Conservation (phyloP, 768 basidiomycete species). For the Termitomyces sp. region DNA sequence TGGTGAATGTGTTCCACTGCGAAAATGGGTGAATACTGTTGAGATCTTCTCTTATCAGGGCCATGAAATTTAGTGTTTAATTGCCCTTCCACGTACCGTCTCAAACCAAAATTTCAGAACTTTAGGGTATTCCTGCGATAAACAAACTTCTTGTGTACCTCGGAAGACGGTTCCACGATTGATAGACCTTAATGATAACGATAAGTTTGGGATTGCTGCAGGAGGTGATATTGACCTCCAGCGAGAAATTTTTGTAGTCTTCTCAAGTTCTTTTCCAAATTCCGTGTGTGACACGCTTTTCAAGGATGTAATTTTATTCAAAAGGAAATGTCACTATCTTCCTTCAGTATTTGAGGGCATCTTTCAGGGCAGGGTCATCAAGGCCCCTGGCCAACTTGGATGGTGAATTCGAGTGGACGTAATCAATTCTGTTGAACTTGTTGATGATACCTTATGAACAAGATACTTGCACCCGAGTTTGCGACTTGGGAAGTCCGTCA, state of each 20-base stretch:
- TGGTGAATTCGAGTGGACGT: too few relatives aligned
- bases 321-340: too few relatives aligned
- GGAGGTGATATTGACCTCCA: neutral
- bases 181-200: neutral
- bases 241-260: neutral
- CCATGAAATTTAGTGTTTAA: too few relatives aligned
- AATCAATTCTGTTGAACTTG: conserved; percentile 88
- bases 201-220: neutral
- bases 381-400: too few relatives aligned
- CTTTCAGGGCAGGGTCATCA: too few relatives aligned
- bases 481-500: too few relatives aligned
- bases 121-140: neutral
- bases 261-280: neutral
- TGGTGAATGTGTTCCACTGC: neutral
- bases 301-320: neutral
- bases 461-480: too few relatives aligned
- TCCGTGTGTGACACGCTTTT: neutral
- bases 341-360: too few relatives aligned
- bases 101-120: too few relatives aligned
- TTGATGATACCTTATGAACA: conserved; percentile 79
- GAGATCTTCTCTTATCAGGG: neutral
- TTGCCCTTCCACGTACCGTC: too few relatives aligned
- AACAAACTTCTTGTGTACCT: too few relatives aligned
- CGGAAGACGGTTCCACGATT: too few relatives aligned
- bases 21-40: neutral